Conservation (phyloP, 225 moss, liverwort and hornwort genomes). For the Physcomitrellopsis africana region DNA sequence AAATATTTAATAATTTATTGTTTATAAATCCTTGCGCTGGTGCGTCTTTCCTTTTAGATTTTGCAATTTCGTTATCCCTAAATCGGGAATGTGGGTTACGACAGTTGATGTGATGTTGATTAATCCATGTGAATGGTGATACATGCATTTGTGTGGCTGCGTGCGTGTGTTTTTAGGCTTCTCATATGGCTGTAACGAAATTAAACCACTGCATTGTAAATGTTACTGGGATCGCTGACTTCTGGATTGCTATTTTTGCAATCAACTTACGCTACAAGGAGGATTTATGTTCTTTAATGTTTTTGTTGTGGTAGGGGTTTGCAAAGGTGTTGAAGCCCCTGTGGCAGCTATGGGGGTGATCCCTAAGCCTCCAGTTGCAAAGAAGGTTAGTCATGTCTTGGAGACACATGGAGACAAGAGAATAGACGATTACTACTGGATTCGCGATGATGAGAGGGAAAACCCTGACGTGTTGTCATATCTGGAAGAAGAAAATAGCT, state of each 20-base stretch:
- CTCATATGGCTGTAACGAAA: neutral
- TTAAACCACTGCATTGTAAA: too few species aligned
- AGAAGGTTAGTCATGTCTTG: slow-evolving; percentile 66
- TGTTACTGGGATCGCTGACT: neutral
- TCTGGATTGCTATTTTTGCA: neutral
- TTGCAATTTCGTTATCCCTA: neutral
- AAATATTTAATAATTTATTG: neutral
- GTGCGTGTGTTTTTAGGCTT: neutral
- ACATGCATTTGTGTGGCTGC: neutral
- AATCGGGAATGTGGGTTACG: neutral
- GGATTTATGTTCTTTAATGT: slow-evolving; percentile 1
- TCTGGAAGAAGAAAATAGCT: slow-evolving; percentile 81
- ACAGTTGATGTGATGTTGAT: slow-evolving; percentile 7
- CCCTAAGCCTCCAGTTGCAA: slow-evolving; percentile 58
- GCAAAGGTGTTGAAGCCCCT: slow-evolving; percentile 31
- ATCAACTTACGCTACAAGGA: neutral
- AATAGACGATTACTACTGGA: slow-evolving; percentile 82
- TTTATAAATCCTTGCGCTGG: neutral
- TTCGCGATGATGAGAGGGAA: slow-evolving; percentile 84
- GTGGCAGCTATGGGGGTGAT: slow-evolving; percentile 39
- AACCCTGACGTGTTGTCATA: slow-evolving; percentile 77
- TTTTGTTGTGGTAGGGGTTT: slow-evolving; percentile 29
- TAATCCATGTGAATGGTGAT: slow-evolving; percentile 4
- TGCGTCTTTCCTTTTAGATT: neutral
- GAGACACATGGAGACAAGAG: slow-evolving; percentile 72